Evolutionary conservation across 441 rosid species (phyloP).

Genomic region (Macaranga tanarius): DNA sequence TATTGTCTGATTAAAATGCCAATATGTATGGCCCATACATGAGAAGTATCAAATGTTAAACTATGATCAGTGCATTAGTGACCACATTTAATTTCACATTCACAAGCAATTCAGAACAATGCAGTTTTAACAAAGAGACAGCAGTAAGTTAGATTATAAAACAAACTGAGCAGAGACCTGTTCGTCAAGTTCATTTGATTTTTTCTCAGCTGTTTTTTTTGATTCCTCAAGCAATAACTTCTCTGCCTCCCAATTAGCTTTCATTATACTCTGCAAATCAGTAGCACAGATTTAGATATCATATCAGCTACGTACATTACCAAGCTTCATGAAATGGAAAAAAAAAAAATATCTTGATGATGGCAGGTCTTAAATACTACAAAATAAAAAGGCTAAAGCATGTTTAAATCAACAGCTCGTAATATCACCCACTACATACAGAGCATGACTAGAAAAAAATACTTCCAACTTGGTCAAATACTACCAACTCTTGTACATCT

Average conservation of each 20-base stretch:
- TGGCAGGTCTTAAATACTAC: too few species aligned
- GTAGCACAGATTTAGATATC: slow-evolving; percentile 14
- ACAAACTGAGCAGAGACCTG: slow-evolving; percentile 52
- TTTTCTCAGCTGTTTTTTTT: slow-evolving; percentile 67
- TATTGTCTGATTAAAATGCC: too few species aligned
- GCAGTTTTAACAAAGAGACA: background rate
- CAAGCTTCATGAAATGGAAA: background rate
- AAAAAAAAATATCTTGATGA: background rate
- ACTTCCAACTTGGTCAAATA: background rate
- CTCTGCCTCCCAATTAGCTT: slow-evolving; percentile 66
- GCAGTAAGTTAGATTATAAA: background rate
- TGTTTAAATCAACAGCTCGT: too few species aligned
- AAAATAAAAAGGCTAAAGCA: too few species aligned
- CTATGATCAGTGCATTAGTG: background rate
- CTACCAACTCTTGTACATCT: background rate
- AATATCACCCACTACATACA: background rate
- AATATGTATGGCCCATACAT: too few species aligned
- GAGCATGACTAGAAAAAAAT: background rate
- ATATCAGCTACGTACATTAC: background rate
- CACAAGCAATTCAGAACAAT: background rate
- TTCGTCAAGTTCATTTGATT: slow-evolving; percentile 74
- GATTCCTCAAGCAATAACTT: slow-evolving; percentile 59
- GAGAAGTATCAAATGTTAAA: too few species aligned
- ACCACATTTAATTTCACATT: background rate
- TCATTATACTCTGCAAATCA: slow-evolving; percentile 57